Evolutionary conservation across 768 basidiomycete genomes (phyloP).

Genomic region (Suillus spraguei): DNA sequence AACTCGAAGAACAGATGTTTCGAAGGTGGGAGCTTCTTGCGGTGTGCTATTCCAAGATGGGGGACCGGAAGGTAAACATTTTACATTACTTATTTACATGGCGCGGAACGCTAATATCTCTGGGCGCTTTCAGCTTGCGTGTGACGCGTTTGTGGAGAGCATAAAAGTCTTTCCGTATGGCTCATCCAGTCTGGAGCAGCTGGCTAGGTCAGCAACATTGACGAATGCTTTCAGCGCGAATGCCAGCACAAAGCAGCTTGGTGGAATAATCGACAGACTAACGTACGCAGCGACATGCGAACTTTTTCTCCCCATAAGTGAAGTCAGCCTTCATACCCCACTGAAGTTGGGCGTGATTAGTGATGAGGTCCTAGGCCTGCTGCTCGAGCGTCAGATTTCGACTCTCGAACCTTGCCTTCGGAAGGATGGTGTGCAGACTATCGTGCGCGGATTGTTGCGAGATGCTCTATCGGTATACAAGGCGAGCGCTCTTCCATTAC

Average conservation of each 20-base stretch:
- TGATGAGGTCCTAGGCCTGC: slow-evolving; percentile 45
- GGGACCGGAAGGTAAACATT: slow-evolving; percentile 66
- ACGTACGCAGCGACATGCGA: slow-evolving; percentile 72
- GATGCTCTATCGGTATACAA: slow-evolving; percentile 56
- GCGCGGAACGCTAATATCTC: slow-evolving; percentile 1
- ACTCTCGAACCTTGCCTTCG: slow-evolving; percentile 54
- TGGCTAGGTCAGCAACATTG: slow-evolving; percentile 8
- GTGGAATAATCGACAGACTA: slow-evolving; percentile 60
- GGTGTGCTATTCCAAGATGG: slow-evolving; percentile 75
- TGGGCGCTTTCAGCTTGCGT: slow-evolving; percentile 51
- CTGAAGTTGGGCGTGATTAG: not conserved
- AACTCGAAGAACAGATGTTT: slow-evolving; percentile 65
- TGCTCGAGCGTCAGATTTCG: slow-evolving; percentile 65
- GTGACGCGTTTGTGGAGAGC: slow-evolving; percentile 54
- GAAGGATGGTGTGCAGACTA: slow-evolving; percentile 55
- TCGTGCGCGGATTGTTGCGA: slow-evolving; percentile 44
- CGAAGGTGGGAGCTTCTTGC: slow-evolving; percentile 83
- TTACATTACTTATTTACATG: slow-evolving; percentile 13
- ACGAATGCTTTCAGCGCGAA: slow-evolving; percentile 39
- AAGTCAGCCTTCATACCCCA: slow-evolving; percentile 30
- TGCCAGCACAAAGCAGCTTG: slow-evolving; percentile 56
- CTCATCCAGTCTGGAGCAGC: slow-evolving; percentile 2
- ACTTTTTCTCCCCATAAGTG: slow-evolving; percentile 52
- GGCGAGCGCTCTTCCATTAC: slow-evolving; percentile 50
- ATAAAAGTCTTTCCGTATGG: slow-evolving; percentile 57